These are phyloP conservation scores for Ophiognomonia clavigignenti-juglandacearum DNA, from an alignment of 2,329 filamentous ascomycete genomes.

Conservation along the genomic window DNA sequence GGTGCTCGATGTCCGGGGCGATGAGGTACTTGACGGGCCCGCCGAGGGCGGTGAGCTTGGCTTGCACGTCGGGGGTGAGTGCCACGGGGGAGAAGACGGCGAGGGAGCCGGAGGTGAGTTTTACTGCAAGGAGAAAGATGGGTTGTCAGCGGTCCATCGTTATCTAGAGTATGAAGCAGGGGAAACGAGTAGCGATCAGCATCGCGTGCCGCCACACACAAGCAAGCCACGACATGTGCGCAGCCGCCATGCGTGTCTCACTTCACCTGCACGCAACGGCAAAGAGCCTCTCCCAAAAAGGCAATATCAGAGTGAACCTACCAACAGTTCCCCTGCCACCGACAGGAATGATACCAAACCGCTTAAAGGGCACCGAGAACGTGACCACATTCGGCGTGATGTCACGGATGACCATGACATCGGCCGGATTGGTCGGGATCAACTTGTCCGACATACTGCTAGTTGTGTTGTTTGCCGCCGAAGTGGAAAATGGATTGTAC, in stretches of 20 bases:
- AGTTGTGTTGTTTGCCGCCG: neutral
- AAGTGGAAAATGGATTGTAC: slow-evolving; percentile 11
- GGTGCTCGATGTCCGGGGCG: slow-evolving; percentile 87
- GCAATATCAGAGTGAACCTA: slow-evolving; percentile 32
- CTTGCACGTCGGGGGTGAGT: slow-evolving; percentile 68
- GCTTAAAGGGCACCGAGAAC: slow-evolving; percentile 76
- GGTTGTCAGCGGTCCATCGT: neutral
- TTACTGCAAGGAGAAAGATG: slow-evolving; percentile 48
- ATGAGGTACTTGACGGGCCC: slow-evolving; percentile 77
- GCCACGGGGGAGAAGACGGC: slow-evolving; percentile 90
- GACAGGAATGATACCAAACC: slow-evolving; percentile 74
- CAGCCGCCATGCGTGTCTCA: neutral
- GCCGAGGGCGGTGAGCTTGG: slow-evolving; percentile 59
- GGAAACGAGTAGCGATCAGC: too few species aligned
- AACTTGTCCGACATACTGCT: slow-evolving; percentile 56
- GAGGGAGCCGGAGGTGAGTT: slow-evolving; percentile 69
- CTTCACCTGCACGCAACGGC: neutral
- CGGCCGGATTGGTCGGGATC: slow-evolving; percentile 65
- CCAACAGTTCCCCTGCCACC: slow-evolving; percentile 84
- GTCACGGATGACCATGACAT: slow-evolving; percentile 86
- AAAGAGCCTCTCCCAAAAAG: neutral
- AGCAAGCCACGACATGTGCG: neutral
- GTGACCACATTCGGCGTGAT: slow-evolving; percentile 75
- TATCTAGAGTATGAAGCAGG: neutral
- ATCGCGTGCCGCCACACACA: too few species aligned